These are phyloP conservation scores for Phyllosticta capitalensis DNA, from an alignment of 2,329 filamentous ascomycete species.

Conservation along the genomic window DNA sequence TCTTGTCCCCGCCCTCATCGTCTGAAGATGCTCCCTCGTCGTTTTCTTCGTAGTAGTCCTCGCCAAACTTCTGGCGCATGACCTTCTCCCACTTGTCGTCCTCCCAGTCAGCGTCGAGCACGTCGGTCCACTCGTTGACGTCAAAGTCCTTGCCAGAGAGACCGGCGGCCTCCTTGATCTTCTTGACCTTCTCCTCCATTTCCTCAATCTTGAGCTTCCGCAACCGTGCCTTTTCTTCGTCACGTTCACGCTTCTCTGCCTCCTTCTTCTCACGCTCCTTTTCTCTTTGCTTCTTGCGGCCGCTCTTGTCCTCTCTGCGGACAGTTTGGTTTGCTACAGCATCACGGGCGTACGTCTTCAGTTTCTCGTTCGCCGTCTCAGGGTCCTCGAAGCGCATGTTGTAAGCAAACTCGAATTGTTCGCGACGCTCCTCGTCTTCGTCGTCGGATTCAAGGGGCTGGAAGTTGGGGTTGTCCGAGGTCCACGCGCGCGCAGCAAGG, in stretches of 20 bases:
- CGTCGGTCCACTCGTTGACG: conserved; percentile 72
- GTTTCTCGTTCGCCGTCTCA: conserved; percentile 72
- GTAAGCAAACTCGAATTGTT: conserved; percentile 85
- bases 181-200: conserved; percentile 73
- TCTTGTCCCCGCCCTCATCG: conserved; percentile 23
- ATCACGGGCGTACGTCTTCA: conserved; percentile 85
- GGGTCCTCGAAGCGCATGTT: conserved; percentile 96
- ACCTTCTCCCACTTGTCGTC: conserved; percentile 82
- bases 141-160: conserved; percentile 55
- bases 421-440: conserved; percentile 61
- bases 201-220: conserved; percentile 86
- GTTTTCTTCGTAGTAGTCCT: conserved; percentile 73
- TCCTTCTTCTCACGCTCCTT: conserved; percentile 69
- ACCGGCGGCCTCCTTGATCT: conserved; percentile 84
- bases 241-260: conserved; percentile 63
- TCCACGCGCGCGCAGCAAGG: conserved; percentile 84
- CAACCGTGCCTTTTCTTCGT: conserved; percentile 72
- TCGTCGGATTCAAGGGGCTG: conserved; percentile 89
- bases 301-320: conserved; percentile 69
- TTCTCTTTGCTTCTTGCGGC: conserved; percentile 69
- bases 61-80: conserved; percentile 81
- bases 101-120: conserved; percentile 83
- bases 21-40: conserved; percentile 34
- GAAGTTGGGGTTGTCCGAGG: conserved; percentile 56
- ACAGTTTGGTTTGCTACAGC: conserved; percentile 73